Evolutionary conservation across 2,329 filamentous ascomycete species (phyloP).

Genomic region (Claviceps sp.): DNA sequence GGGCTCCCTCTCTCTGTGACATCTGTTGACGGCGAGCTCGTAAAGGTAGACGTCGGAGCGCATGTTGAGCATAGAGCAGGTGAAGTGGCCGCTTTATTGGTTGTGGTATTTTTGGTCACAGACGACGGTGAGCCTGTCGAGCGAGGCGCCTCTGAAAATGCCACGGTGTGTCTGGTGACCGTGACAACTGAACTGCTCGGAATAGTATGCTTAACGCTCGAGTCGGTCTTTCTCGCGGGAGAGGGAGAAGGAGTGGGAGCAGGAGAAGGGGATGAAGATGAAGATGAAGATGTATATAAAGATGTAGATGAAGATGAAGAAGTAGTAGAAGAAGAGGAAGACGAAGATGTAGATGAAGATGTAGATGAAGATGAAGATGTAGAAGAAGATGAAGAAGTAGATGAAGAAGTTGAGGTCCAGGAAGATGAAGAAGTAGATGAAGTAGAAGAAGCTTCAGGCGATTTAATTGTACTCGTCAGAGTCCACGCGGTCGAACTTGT

Average conservation of each 20-base stretch:
- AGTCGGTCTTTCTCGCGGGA: slow-evolving; percentile 18
- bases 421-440: neutral
- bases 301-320: no score
- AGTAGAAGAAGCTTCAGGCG: neutral
- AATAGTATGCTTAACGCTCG: slow-evolving; percentile 22
- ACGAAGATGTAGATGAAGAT: no score
- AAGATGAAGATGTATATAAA: no score
- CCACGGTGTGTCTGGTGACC: slow-evolving; percentile 21
- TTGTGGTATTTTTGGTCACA: no score
- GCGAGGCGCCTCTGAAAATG: slow-evolving; percentile 15
- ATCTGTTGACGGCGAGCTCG: neutral
- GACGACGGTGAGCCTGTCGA: slow-evolving; percentile 4
- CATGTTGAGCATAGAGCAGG: neutral
- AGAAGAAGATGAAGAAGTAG: no score
- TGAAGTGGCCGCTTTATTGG: neutral
- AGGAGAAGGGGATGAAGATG: no score
- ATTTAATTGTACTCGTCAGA: neutral
- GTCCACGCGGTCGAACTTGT: no score
- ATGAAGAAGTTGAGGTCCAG: no score
- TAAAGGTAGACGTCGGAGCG: neutral
- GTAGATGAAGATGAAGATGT: no score
- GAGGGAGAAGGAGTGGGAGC: neutral
- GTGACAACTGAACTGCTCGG: slow-evolving; percentile 22
- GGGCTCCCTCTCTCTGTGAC: slow-evolving; percentile 5
- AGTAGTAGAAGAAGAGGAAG: no score